Evolutionary conservation across 331 rosid species (phyloP), one percentile per base, ranked within the genome.

Genomic region (Rhamnella rubrinervis): DNA sequence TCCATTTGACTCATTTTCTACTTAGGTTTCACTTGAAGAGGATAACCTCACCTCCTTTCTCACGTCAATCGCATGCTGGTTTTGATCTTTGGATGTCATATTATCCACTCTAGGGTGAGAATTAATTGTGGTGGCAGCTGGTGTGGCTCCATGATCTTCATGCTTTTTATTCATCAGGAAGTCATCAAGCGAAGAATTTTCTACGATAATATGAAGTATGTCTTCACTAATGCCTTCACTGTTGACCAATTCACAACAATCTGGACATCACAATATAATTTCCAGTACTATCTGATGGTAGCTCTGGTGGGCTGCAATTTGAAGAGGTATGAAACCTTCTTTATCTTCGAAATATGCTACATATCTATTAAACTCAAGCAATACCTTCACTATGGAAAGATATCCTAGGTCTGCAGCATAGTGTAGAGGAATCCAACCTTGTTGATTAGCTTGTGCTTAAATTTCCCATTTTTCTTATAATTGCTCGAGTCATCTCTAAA

Each of bases 221-320:
- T 40, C 7, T 6, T 40, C 11, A 9, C 67, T 67, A 2, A 9
- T 26, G n/a, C 68, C 25, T 13, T 14, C 1, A 1, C 12, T 17
- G 57, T 66, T 63, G 2, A 73, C 66, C 39, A 49, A 1, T 38
- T 73, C 61, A 0, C 60, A 39, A 25, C 67, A 55, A 63, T 63
- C 80, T 5, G 71, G 75, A 60, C 80, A 55, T 8, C 5, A 7
- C 0, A 37, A 1, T 5, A 62, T 5, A 0, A 76, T 23, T 17
- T 7, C 12, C 35, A 6, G 1, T 18, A 76, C 0, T 1, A 2
- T 19, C 1, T 4, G 0, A 8, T 0, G 4, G 17, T 35, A 38
- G 4, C 65, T 55, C 12, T 0, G 14, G 2, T 0, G 0, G 6
- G 70, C 61, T 16, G 80, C 80, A 5, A 44, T 0, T 12, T 75